These are phyloP conservation scores for Tulasnella sp. DNA, from an alignment of 768 basidiomycete species.

Conservation along the genomic window DNA sequence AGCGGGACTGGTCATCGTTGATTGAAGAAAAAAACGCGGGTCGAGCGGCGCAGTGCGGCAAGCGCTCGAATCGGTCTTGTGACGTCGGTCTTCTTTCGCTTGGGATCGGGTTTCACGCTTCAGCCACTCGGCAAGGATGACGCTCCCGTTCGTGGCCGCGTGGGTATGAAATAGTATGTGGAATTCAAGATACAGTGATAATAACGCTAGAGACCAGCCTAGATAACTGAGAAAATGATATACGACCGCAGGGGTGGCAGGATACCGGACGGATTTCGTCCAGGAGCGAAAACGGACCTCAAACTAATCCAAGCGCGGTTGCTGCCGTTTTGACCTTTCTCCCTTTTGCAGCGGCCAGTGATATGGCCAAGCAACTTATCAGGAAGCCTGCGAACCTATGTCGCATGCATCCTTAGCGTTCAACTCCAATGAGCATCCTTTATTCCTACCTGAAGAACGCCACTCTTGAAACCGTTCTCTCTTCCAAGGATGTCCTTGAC, in stretches of 20 bases:
- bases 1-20: slow-evolving; percentile 4
- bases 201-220: background rate
- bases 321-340: slow-evolving; percentile 47
- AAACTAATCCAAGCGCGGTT: slow-evolving; percentile 4
- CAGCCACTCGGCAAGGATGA: background rate
- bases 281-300: background rate
- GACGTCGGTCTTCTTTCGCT: background rate
- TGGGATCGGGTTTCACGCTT: background rate
- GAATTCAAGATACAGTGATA: background rate
- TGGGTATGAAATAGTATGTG: background rate
- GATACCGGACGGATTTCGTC: background rate
- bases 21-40: background rate
- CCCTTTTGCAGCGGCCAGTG: slow-evolving; percentile 66
- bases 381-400: slow-evolving; percentile 75
- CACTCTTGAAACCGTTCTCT: slow-evolving; percentile 75
- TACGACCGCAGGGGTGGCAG: background rate
- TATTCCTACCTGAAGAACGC: slow-evolving; percentile 73
- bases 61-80: background rate
- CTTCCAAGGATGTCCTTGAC: slow-evolving; percentile 74
- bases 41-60: background rate
- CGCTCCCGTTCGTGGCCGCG: background rate
- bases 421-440: background rate
- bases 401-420: slow-evolving; percentile 2
- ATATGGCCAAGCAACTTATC: slow-evolving; percentile 75
- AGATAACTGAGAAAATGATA: background rate